These are phyloP conservation scores for Metschnikowia bowlesiae DNA, from an alignment of 805 yeast species.

Conservation along the genomic window DNA sequence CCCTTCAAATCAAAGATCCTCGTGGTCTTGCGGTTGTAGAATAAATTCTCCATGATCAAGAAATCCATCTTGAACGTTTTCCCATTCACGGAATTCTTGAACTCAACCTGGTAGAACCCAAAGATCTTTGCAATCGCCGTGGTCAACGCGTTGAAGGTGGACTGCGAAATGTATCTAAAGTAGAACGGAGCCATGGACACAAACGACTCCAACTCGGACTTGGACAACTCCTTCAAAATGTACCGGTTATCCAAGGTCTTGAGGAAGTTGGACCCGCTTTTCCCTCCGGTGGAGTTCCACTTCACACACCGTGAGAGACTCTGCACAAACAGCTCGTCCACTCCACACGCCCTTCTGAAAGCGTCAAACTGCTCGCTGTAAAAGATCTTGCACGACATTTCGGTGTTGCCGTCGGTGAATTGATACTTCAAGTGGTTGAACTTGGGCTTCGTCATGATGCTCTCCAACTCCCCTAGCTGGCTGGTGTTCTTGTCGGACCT, in stretches of 20 bases:
- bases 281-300: constrained; percentile 97
- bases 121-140: constrained; percentile 92
- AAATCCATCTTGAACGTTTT: constrained; percentile 83
- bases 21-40: constrained; percentile 74
- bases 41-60: constrained; percentile 91
- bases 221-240: constrained; percentile 83
- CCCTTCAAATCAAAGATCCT: constrained; percentile 95
- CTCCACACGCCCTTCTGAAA: constrained; percentile 77
- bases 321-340: constrained; percentile 70
- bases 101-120: constrained; percentile 92
- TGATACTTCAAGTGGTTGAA: constrained; percentile 92
- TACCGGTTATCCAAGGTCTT: constrained; percentile 89
- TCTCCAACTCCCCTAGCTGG: constrained; percentile 45
- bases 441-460: constrained; percentile 69
- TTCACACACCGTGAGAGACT: constrained; percentile 89
- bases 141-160: constrained; percentile 89
- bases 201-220: constrained; percentile 87
- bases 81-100: constrained; percentile 71
- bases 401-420: constrained; percentile 78
- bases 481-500: constrained; percentile 21
- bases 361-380: constrained; percentile 97
- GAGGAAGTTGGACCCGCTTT: constrained; percentile 90
- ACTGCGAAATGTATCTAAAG: constrained; percentile 93
- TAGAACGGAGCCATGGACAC: constrained; percentile 94
- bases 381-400: constrained; percentile 86